These are phyloP conservation scores for Suillus cothurnatus DNA, from an alignment of 768 basidiomycete species.

Conservation along the genomic window DNA sequence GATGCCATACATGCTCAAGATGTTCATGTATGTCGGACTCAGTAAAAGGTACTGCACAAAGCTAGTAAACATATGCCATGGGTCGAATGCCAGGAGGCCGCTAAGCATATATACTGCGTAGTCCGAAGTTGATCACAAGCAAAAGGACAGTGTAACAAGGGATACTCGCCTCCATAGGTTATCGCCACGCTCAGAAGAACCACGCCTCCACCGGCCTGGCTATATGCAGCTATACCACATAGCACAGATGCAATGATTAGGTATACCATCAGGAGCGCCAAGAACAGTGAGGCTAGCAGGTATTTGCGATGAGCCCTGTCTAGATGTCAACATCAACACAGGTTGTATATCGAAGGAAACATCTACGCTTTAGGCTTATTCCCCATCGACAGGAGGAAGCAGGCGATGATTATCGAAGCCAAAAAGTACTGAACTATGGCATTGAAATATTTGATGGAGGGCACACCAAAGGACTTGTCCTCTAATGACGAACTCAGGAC, in stretches of 20 bases:
- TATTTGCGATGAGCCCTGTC: constrained; percentile 59
- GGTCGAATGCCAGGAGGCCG: constrained; percentile 85
- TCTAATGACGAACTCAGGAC: constrained; percentile 90
- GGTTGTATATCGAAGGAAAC: neutral
- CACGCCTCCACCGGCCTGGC: constrained; percentile 62
- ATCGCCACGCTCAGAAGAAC: constrained; percentile 88
- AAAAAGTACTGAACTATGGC: constrained; percentile 79
- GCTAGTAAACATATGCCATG: constrained; percentile 95
- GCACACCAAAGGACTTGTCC: constrained; percentile 63
- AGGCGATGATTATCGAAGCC: constrained; percentile 82
- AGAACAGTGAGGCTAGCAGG: constrained; percentile 69
- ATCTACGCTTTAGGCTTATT: constrained; percentile 85
- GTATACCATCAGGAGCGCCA: constrained; percentile 82
- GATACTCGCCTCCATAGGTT: constrained; percentile 72
- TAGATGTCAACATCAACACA: constrained; percentile 12
- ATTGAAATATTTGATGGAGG: constrained; percentile 73
- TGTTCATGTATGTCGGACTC: constrained; percentile 78
- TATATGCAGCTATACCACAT: constrained; percentile 73
- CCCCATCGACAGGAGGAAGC: constrained; percentile 95
- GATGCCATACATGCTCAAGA: constrained; percentile 68
- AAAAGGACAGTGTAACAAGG: neutral
- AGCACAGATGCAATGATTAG: constrained; percentile 81
- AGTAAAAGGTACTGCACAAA: constrained; percentile 87
- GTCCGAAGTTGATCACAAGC: constrained; percentile 8
- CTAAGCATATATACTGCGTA: constrained; percentile 71